Conservation (phyloP, 768 basidiomycete genomes). For the Tephrocybe sp. region DNA sequence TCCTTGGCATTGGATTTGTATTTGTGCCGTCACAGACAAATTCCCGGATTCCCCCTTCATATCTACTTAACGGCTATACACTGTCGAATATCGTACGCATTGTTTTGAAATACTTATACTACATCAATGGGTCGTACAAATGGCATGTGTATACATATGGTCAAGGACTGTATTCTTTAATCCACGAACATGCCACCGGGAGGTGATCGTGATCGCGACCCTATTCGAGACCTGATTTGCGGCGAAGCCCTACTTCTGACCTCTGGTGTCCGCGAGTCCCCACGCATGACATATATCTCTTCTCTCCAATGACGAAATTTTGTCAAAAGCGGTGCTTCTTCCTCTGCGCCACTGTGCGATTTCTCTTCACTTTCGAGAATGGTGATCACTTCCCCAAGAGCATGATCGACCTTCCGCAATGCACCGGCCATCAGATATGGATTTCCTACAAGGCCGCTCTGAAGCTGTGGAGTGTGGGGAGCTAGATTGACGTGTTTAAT, state of each 20-base stretch:
- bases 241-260: constrained; percentile 6
- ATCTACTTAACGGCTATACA: too few species aligned
- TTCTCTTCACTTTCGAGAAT: constrained; percentile 44
- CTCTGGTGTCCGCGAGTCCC: constrained; percentile 13
- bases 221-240: constrained; percentile 10
- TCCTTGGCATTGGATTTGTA: not conserved
- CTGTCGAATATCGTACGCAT: too few species aligned
- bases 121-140: too few species aligned
- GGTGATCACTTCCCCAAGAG: constrained; percentile 41
- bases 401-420: constrained; percentile 42
- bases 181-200: constrained; percentile 36
- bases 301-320: constrained; percentile 44
- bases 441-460: constrained; percentile 37
- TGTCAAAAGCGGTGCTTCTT: constrained; percentile 32
- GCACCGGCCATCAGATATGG: constrained; percentile 45
- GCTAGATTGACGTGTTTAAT: constrained; percentile 11
- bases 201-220: constrained; percentile 16
- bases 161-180: constrained; percentile 4
- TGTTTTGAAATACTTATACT: too few species aligned
- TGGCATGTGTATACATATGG: not conserved
- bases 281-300: constrained; percentile 36
- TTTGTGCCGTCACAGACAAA: too few species aligned
- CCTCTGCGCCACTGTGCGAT: constrained; percentile 31
- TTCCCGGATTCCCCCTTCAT: too few species aligned
- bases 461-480: constrained; percentile 20